Evolutionary conservation across 257 asterid genomes (phyloP).

Genomic region (Gentiana macrophylla): DNA sequence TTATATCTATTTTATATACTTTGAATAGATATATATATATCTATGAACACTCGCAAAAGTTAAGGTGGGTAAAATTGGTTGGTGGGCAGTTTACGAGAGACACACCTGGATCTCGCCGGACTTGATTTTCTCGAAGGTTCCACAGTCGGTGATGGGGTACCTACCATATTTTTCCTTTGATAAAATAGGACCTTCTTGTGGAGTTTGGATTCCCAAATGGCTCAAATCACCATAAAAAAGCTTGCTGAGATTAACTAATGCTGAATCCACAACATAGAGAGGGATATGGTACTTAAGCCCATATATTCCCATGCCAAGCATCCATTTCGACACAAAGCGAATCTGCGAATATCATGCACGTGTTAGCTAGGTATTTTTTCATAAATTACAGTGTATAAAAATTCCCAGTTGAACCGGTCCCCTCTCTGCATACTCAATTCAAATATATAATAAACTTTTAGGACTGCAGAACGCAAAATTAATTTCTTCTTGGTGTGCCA

Average conservation of each 20-base stretch:
- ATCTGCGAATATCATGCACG: constrained; percentile 19
- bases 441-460: too few species aligned
- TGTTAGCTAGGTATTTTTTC: too few species aligned
- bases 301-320: constrained; percentile 16
- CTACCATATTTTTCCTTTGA: constrained; percentile 44
- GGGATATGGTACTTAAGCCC: constrained; percentile 21
- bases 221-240: constrained; percentile 40
- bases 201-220: constrained; percentile 44
- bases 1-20: too few species aligned
- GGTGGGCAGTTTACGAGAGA: too few species aligned
- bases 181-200: constrained; percentile 49
- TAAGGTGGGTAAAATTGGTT: too few species aligned
- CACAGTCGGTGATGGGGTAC: constrained; percentile 60
- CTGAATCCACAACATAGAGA: constrained; percentile 20
- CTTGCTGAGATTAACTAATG: constrained; percentile 30
- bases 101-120: constrained; percentile 55
- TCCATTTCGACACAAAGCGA: constrained; percentile 42
- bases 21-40: too few species aligned
- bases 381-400: too few species aligned
- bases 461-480: too few species aligned
- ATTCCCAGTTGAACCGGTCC: too few species aligned
- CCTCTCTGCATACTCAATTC: too few species aligned
- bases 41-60: too few species aligned
- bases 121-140: constrained; percentile 41
- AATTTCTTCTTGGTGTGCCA: too few species aligned